Evolutionary conservation across 2,329 filamentous ascomycete species (phyloP).

Genomic region (Orbilia blumenaviensis): DNA sequence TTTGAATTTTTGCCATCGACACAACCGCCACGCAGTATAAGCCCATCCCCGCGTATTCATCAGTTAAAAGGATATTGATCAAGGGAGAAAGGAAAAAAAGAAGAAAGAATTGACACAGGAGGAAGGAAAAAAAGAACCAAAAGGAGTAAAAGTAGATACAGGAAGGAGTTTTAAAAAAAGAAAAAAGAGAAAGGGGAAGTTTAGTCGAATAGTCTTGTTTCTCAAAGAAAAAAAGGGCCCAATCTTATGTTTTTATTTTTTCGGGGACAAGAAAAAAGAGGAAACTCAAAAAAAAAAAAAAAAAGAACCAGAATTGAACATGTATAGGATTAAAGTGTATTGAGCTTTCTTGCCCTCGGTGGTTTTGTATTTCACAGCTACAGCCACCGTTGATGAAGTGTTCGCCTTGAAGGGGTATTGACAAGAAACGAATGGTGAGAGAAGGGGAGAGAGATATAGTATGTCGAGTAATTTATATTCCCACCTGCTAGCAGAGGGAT

Average conservation of each 20-base stretch:
- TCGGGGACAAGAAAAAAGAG: neutral
- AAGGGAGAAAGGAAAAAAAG: conserved; percentile 26
- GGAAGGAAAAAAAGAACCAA: conserved; percentile 15
- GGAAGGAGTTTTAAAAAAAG: conserved; percentile 31
- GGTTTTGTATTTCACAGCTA: neutral
- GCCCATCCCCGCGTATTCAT: conserved; percentile 6
- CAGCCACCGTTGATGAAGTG: conserved; percentile 9
- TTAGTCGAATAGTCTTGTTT: neutral
- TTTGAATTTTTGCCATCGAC: conserved; percentile 28
- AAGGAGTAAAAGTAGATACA: conserved; percentile 47
- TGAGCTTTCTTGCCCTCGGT: conserved; percentile 9
- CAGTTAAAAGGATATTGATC: conserved; percentile 25
- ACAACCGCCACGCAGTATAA: conserved; percentile 6
- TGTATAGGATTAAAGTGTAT: conserved; percentile 4
- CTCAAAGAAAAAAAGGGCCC: neutral
- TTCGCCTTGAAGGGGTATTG: conserved; percentile 38
- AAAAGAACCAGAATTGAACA: conserved; percentile 1
- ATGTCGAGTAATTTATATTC: neutral
- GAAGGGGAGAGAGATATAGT: neutral
- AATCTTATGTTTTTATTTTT: neutral
- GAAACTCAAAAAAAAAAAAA: neutral
- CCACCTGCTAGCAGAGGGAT: conserved; percentile 10
- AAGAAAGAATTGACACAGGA: conserved; percentile 21
- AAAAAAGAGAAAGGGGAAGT: conserved; percentile 1
- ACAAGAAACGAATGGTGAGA: conserved; percentile 38